Base-by-base conservation (phyloP, 495 filamentous ascomycete species). In the Friedmanniomyces endolithicus region DNA sequence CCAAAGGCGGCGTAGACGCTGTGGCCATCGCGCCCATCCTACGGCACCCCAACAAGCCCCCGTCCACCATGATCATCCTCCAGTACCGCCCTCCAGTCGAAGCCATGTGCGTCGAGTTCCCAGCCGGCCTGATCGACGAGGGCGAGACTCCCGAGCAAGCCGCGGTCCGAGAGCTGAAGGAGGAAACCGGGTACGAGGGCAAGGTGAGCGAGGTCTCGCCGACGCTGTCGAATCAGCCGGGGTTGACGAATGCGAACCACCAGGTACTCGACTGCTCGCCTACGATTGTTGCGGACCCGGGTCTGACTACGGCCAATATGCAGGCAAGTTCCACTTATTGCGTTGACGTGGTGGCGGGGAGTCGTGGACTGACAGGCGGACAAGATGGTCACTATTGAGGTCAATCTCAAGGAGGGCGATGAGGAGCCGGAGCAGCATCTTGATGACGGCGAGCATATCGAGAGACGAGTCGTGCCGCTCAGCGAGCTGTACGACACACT, bases 181-280 rank as follows among this genome's bases (percentile, higher is more conserved):
- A 98, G 68, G 92, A 98, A 70, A 95, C 92, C 0, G 92, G 92
- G 6, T 96, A 92, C 66, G 78, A 87, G 29, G 89, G 85, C 17
- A 61, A 53, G 53, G 65, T 67, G 53, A 69, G 76, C 40, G 75
- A 84, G 65, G 78, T 78, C 9, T 87, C 83, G 53, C 79, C 83
- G 27, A 59, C 58, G 11, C 62, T 68, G 65, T 52, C 58, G 17
- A 61, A 56, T 49, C 67, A 71, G 55, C 68, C 68, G n/a, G 68
- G 68, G 14, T 66, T 70, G 65, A 63, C 62, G 17, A 56, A 64
- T 24, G 46, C 50, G 2, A 63, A 51, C 6, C 44, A 56, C 29
- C 53, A 62, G 59, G 59, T 62, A 53, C 25, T 62, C 43, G 55
- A 62, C 24, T 58, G 59, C 48, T 50, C 41, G 17, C 59, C 59